Evolutionary conservation across 805 yeast species (phyloP), one percentile per base, ranked within the genome.

Genomic region (Candida easanensis): DNA sequence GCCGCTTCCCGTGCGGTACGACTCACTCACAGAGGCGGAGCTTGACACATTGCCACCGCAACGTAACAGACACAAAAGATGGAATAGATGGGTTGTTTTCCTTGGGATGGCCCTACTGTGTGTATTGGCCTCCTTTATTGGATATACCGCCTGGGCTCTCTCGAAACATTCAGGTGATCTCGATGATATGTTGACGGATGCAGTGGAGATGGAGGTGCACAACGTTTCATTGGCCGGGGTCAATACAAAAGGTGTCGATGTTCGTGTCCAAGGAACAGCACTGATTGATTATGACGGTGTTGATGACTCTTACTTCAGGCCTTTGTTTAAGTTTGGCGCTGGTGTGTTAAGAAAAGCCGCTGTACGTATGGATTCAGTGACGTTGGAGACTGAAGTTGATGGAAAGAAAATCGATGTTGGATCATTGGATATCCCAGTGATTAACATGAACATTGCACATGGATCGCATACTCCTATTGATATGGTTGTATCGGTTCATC

Each of bases 251-350:
- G 69, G 70, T 2, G 60, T 69, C 6, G 48, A 61, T 19, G 42
- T 70, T 9, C 51, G 56, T 31, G 58, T 69, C 2, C 48, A 54
- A 15, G 73, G 71, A 10, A 40, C 54, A 1, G 54, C 56, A 34
- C 27, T 43, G 4, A 64, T 67, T 36, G 57, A 68, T 33, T 70
- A 58, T 46, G 50, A 62, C 13, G 34, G 45, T 2, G 63, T 70
- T 25, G 60, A 62, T 0, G 61, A 58, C 42, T 15, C 45, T 1
- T 50, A 56, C 32, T 60, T 55, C 4, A 49, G 54, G 23, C 20
- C 30, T 1, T 45, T 66, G 43, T 61, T 70, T 42, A 54, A 58
- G 36, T 25, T 55, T 1, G 72, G 69, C 2, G 71, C 73, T 0
- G 52, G 49, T n/a, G 1, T 57, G 0, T 25, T 66, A 11, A 48